Conservation (phyloP, 2,329 filamentous ascomycete genomes). For the Sclerotinia borealis region DNA sequence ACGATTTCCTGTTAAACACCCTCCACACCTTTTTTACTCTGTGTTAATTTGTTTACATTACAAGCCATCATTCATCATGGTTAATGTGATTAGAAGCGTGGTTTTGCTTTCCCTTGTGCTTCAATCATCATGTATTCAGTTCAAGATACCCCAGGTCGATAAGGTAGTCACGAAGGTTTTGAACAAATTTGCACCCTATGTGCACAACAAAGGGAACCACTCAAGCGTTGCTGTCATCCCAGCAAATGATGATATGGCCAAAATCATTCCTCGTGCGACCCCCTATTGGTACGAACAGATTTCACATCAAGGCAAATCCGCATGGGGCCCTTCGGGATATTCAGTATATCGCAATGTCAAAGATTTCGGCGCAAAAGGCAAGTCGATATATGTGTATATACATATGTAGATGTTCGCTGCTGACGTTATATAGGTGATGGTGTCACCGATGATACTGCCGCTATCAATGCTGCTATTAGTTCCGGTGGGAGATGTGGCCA, state of each 20-base stretch:
- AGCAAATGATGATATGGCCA: constrained; percentile 5
- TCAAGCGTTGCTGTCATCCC: background rate
- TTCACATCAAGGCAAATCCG: constrained; percentile 18
- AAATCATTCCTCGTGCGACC: constrained; percentile 9
- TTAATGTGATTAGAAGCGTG: background rate
- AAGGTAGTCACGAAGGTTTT: constrained; percentile 7
- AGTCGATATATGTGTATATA: background rate
- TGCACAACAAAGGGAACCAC: constrained; percentile 8
- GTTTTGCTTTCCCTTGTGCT: constrained; percentile 2
- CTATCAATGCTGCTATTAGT: constrained; percentile 60
- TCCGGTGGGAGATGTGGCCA: constrained; percentile 33
- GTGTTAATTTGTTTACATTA: background rate
- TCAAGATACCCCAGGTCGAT: constrained; percentile 10
- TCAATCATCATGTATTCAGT: constrained; percentile 8
- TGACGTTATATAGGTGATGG: constrained; percentile 37
- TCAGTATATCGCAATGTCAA: constrained; percentile 18
- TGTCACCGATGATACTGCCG: constrained; percentile 69
- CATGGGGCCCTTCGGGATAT: constrained; percentile 18
- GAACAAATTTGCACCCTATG: constrained; percentile 6
- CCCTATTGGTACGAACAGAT: constrained; percentile 22
- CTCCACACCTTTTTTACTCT: background rate
- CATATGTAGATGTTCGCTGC: constrained; percentile 29
- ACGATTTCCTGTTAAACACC: background rate
- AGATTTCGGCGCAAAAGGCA: constrained; percentile 17
- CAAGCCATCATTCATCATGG: constrained; percentile 7